Evolutionary conservation across 73 alveolate genomes (phyloP).

Genomic region (Stentor coeruleus): DNA sequence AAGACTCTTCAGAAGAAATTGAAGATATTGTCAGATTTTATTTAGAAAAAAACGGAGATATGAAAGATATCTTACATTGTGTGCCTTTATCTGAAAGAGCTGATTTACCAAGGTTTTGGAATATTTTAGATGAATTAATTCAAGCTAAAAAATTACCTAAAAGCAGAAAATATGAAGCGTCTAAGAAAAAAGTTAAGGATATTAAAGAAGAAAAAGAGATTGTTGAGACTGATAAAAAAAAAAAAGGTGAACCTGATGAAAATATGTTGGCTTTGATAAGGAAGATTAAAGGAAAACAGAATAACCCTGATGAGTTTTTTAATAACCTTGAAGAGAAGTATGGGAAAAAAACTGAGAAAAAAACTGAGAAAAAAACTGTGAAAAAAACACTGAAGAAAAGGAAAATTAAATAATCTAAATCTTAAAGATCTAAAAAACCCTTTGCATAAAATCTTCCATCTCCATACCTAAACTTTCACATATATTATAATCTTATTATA

Average conservation of each 20-base stretch:
- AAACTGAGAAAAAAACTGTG: background rate
- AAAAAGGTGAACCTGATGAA: background rate
- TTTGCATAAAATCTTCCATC: too few species aligned
- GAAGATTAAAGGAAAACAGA: slow-evolving; percentile 31
- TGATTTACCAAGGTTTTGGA: slow-evolving; percentile 56
- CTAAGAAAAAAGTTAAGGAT: slow-evolving; percentile 25
- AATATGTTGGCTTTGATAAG: slow-evolving; percentile 5
- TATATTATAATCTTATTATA: too few species aligned
- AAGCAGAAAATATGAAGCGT: slow-evolving; percentile 6
- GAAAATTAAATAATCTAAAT: too few species aligned
- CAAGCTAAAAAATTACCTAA: slow-evolving; percentile 30
- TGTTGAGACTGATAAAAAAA: background rate
- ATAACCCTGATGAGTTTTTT: slow-evolving; percentile 27
- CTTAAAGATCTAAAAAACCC: too few species aligned
- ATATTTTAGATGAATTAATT: slow-evolving; percentile 51
- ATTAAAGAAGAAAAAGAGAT: too few species aligned
- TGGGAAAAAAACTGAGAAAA: slow-evolving; percentile 24
- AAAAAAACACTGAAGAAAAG: too few species aligned
- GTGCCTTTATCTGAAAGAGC: slow-evolving; percentile 53
- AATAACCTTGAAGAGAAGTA: slow-evolving; percentile 24
- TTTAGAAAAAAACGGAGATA: slow-evolving; percentile 64
- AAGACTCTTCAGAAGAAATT: slow-evolving; percentile 49
- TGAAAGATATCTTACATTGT: slow-evolving; percentile 47
- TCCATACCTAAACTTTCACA: too few species aligned
- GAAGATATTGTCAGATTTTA: slow-evolving; percentile 57